Evolutionary conservation across 306 rosid genomes (phyloP).

Genomic region (Argentina anserina): DNA sequence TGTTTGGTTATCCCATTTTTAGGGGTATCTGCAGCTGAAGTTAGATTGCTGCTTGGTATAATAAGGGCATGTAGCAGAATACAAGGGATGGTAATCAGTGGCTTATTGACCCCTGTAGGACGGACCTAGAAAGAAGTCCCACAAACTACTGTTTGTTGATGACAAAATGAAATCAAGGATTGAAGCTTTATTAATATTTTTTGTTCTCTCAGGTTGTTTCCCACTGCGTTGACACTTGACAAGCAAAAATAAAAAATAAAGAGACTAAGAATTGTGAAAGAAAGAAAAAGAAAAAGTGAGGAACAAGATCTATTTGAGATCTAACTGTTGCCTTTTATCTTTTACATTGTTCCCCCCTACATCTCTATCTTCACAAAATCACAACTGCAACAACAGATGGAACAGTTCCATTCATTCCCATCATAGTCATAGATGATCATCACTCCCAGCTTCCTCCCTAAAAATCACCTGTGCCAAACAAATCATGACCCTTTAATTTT

Average conservation of each 20-base stretch:
- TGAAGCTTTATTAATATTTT: slow-evolving; percentile 30
- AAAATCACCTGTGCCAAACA: slow-evolving; percentile 36
- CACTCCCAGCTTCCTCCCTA: slow-evolving; percentile 43
- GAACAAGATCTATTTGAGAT: slow-evolving; percentile 28
- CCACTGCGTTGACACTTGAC: slow-evolving; percentile 67
- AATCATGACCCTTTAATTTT: slow-evolving; percentile 5
- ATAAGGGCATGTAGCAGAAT: background rate
- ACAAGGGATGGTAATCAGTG: background rate
- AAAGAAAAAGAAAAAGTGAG: slow-evolving; percentile 3
- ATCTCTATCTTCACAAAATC: background rate
- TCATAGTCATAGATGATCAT: background rate
- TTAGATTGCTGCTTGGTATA: background rate
- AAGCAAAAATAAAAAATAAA: slow-evolving; percentile 25
- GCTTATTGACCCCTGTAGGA: background rate
- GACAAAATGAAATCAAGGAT: slow-evolving; percentile 28
- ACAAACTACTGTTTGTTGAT: background rate
- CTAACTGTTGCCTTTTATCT: slow-evolving; percentile 25
- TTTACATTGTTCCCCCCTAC: slow-evolving; percentile 30
- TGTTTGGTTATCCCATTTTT: background rate
- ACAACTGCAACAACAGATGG: slow-evolving; percentile 32
- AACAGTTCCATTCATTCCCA: background rate
- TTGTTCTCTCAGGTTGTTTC: slow-evolving; percentile 41
- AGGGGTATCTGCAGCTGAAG: background rate
- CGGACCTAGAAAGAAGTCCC: background rate
- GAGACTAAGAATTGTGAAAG: slow-evolving; percentile 4